These are phyloP conservation scores for Omphalotus guepiniiformis DNA, from an alignment of 768 basidiomycete species.

Conservation along the genomic window DNA sequence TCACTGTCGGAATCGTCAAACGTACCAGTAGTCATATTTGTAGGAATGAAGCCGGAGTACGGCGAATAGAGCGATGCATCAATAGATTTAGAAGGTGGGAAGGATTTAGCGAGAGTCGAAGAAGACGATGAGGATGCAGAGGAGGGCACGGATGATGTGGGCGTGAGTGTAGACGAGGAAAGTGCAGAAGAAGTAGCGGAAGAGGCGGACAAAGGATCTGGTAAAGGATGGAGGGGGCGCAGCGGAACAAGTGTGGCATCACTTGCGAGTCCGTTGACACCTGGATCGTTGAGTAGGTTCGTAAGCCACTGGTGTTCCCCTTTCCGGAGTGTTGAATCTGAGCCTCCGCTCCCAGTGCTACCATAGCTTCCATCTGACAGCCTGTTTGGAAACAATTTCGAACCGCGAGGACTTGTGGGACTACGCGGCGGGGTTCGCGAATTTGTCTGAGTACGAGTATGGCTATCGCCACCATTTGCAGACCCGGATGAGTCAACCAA, in stretches of 20 bases:
- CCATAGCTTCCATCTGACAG: not conserved
- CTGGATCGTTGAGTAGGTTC: slow-evolving; percentile 16
- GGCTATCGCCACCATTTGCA: too few species aligned
- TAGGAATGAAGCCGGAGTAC: not conserved
- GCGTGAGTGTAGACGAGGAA: too few species aligned
- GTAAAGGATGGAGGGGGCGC: not conserved
- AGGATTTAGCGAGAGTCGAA: not conserved
- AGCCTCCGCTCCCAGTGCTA: slow-evolving; percentile 7
- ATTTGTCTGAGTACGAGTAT: not conserved
- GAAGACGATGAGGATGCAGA: not conserved
- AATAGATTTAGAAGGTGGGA: too few species aligned
- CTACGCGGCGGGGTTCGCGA: slow-evolving; percentile 52
- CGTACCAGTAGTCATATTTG: not conserved
- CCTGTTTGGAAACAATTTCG: slow-evolving; percentile 17
- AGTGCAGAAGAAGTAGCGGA: too few species aligned
- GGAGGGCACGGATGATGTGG: slow-evolving; percentile 1
- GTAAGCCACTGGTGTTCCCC: slow-evolving; percentile 26
- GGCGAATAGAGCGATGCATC: not conserved
- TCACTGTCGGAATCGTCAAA: slow-evolving; percentile 49
- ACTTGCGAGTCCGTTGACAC: slow-evolving; percentile 8
- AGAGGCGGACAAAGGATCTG: slow-evolving; percentile 4
- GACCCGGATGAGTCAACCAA: too few species aligned
- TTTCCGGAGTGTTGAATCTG: slow-evolving; percentile 27
- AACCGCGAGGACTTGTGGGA: slow-evolving; percentile 52
- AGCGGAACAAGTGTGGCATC: slow-evolving; percentile 11